phyloP scores from a whole-genome alignment of 164 flowering plant genomes.

The Platanus orientalis region DNA sequence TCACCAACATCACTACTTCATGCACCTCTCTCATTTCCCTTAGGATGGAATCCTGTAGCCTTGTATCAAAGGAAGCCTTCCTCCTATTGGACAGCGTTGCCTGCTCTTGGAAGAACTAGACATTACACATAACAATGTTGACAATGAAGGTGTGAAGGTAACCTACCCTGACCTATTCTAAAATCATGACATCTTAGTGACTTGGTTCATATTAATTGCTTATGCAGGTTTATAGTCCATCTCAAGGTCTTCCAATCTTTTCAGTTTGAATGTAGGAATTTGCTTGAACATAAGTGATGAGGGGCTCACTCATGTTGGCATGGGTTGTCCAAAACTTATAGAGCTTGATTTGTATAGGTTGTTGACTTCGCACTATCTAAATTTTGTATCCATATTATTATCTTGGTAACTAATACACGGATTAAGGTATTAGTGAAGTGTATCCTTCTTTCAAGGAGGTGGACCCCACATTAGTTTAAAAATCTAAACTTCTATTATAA shows the following conservation, averaged over 20 bases:
- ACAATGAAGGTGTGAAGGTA: slow-evolving; percentile 62
- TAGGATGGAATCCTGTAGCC: slow-evolving; percentile 80
- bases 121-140: slow-evolving; percentile 74
- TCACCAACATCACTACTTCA: slow-evolving; percentile 55
- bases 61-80: slow-evolving; percentile 67
- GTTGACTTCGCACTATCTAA: slow-evolving; percentile 7
- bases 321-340: slow-evolving; percentile 55
- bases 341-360: slow-evolving; percentile 95
- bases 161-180: too few relatives aligned
- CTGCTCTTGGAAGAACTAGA: slow-evolving; percentile 73
- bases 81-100: slow-evolving; percentile 62
- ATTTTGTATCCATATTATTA: not conserved
- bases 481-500: too few relatives aligned
- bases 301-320: too few relatives aligned
- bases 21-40: slow-evolving; percentile 71
- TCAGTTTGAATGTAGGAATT: slow-evolving; percentile 53
- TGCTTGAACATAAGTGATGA: too few relatives aligned
- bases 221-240: slow-evolving; percentile 69
- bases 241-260: slow-evolving; percentile 52
- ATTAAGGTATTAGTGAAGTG: too few relatives aligned
- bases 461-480: too few relatives aligned
- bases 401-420: too few relatives aligned
- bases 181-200: too few relatives aligned
- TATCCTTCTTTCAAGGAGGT: too few relatives aligned
- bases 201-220: not conserved